Evolutionary conservation across 176 grass and related monocot species (phyloP), one percentile per base, ranked within the genome.

Genomic region (Melocanna baccifera): DNA sequence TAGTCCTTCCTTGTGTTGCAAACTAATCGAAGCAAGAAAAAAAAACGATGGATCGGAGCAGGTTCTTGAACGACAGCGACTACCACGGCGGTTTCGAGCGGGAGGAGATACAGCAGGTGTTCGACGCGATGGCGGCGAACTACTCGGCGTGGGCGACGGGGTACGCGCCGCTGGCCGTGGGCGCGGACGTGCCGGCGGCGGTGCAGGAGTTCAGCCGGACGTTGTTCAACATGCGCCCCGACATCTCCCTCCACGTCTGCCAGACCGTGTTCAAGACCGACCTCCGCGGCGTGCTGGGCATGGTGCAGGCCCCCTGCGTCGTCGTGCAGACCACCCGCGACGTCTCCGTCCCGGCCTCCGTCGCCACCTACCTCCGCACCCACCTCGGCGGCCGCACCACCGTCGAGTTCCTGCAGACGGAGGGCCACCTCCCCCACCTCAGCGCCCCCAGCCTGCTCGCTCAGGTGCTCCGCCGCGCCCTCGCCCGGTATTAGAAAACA

Each of bases 161-260:
- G 25, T 98, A 93, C 76, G 96, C 96, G 55, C 96, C 96, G 46
- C 91, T 95, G 52, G 93, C 91, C 40, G 96, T 98, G 48, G 96
- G 96, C 1, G 93, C 96, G 12, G 96, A 98, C 84, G 96, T 98
- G 9, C 93, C 96, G 0, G 83, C 91, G 71, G 96, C 91, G 67
- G 96, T 98, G 80, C 91, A 92, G 45, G 96, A 98, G 85, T 95
- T 98, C 83, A 98, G 96, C 84, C 89, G 96, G n/a, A 98, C 96
- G 12, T 93, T 98, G n/a, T 98, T 98, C 96, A 98, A 98, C 81
- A 98, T 98, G 96, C 91, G 96, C 19, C 96, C 96, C 1, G 96
- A 98, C 87, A 94, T 98, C 77, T 98, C 96, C 14, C 82, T 95
- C 39, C 91, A 93, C 83, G 91, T 98, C 18, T 95, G 91, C 78